These are phyloP conservation scores for Candida ascalaphidarum DNA, from an alignment of 805 yeast genomes.

Conservation along the genomic window DNA sequence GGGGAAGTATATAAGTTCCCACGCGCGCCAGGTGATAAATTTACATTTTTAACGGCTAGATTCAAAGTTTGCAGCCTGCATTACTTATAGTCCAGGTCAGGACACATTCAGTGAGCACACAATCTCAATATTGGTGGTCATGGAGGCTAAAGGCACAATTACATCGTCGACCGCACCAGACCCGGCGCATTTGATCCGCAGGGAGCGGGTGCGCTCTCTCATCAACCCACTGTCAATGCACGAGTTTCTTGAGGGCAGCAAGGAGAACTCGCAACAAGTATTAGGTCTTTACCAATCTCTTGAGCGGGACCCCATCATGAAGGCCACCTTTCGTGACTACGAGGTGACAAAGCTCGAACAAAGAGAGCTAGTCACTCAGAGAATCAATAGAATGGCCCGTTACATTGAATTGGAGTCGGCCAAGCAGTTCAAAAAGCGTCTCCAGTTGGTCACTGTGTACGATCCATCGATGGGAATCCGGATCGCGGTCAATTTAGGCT, in stretches of 20 bases:
- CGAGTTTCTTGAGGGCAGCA: constrained; percentile 32
- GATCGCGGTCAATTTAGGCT: constrained; percentile 30
- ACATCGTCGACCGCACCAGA: too few relatives aligned
- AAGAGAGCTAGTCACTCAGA: constrained; percentile 22
- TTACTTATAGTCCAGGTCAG: too few relatives aligned
- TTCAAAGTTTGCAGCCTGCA: too few relatives aligned
- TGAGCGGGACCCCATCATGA: constrained; percentile 31
- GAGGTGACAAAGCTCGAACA: constrained; percentile 21
- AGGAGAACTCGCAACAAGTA: constrained; percentile 22
- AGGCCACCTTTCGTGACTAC: constrained; percentile 21
- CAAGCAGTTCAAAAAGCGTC: constrained; percentile 23
- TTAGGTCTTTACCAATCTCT: constrained; percentile 22
- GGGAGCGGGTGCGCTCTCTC: too few relatives aligned
- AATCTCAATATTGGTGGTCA: too few relatives aligned
- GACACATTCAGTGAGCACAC: too few relatives aligned
- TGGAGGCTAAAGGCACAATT: too few relatives aligned
- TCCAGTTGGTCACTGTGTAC: constrained; percentile 26
- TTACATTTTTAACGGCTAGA: too few relatives aligned
- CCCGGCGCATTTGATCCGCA: too few relatives aligned
- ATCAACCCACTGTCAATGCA: constrained; percentile 31
- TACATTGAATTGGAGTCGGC: constrained; percentile 26
- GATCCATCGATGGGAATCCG: constrained; percentile 33
- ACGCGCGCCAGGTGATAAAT: too few relatives aligned
- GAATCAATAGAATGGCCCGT: constrained; percentile 27
- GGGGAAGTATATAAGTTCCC: too few relatives aligned